A percentile compares a stretch with the other conserved stretches of the same genome.
These are phyloP conservation scores for Arthrobotrys musiformis DNA, from an alignment of 2,329 filamentous ascomycete species.

Conservation along the genomic window DNA sequence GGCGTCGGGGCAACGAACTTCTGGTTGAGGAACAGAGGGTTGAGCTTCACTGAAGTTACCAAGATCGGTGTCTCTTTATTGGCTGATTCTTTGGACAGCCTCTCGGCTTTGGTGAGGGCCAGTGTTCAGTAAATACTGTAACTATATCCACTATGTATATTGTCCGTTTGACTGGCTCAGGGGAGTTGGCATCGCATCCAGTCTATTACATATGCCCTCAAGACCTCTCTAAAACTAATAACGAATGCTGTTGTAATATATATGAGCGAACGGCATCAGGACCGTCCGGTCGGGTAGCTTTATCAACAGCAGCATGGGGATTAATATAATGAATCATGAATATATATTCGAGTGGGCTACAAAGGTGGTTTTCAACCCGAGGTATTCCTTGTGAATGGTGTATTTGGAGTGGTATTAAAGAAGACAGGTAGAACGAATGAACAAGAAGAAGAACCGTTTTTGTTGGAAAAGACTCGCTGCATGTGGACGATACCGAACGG, in stretches of 20 bases:
- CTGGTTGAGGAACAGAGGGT: slow-evolving; percentile 12
- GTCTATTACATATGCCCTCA: too few relatives aligned
- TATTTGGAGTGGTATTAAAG: background rate
- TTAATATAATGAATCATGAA: too few relatives aligned
- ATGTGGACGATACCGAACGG: slow-evolving; percentile 2
- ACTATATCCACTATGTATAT: background rate
- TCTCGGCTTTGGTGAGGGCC: background rate
- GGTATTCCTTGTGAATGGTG: too few relatives aligned
- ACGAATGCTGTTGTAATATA: too few relatives aligned
- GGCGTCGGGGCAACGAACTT: slow-evolving; percentile 8
- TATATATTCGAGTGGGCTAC: too few relatives aligned
- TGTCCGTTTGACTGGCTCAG: background rate
- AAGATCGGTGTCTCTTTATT: background rate
- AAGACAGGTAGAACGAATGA: background rate
- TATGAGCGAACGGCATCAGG: too few relatives aligned
- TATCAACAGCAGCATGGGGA: too few relatives aligned
- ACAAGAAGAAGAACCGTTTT: background rate
- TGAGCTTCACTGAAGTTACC: slow-evolving; percentile 23
- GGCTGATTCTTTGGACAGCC: background rate
- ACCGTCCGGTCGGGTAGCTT: too few relatives aligned
- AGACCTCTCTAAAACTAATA: too few relatives aligned
- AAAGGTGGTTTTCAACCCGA: too few relatives aligned
- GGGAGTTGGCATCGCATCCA: background rate
- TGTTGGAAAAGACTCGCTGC: slow-evolving; percentile 4
- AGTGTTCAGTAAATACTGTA: slow-evolving; percentile 5